These are phyloP conservation scores for Trichoderma atroviride DNA, from an alignment of 2,329 filamentous ascomycete genomes.

Conservation along the genomic window DNA sequence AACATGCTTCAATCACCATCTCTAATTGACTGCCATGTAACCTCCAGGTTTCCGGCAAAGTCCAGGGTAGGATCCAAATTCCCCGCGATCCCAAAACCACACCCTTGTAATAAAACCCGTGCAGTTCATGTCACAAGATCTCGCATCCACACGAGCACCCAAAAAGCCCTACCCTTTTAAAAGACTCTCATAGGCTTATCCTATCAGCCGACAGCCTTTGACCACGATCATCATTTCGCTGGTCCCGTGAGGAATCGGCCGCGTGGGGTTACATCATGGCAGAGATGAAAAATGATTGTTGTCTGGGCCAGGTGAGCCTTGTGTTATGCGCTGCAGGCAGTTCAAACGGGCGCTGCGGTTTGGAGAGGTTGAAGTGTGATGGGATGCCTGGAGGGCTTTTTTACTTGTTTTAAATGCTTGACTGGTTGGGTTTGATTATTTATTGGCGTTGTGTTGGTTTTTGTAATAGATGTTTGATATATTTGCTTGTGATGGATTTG, in stretches of 20 bases:
- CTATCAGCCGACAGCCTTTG: slow-evolving; percentile 8
- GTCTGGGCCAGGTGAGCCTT: slow-evolving; percentile 14
- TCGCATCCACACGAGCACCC: neutral
- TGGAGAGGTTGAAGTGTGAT: neutral
- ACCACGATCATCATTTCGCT: neutral
- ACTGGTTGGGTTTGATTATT: neutral
- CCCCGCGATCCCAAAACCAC: neutral
- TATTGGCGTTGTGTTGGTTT: neutral
- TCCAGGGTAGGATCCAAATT: slow-evolving; percentile 1
- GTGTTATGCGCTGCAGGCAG: neutral
- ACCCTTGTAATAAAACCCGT: neutral
- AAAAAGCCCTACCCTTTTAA: neutral
- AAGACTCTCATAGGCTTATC: neutral
- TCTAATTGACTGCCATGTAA: neutral
- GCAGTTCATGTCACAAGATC: slow-evolving; percentile 19
- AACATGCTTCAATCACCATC: neutral
- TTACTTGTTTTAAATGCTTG: neutral
- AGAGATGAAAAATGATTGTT: neutral
- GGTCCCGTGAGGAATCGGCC: neutral
- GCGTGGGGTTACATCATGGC: neutral
- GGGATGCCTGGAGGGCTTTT: neutral
- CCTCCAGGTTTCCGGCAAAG: neutral
- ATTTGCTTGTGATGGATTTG: neutral
- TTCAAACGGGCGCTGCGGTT: neutral
- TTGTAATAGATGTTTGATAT: neutral